phyloP scores from a whole-genome alignment of 257 asterid species.

The Solanum pinnatisectum region DNA sequence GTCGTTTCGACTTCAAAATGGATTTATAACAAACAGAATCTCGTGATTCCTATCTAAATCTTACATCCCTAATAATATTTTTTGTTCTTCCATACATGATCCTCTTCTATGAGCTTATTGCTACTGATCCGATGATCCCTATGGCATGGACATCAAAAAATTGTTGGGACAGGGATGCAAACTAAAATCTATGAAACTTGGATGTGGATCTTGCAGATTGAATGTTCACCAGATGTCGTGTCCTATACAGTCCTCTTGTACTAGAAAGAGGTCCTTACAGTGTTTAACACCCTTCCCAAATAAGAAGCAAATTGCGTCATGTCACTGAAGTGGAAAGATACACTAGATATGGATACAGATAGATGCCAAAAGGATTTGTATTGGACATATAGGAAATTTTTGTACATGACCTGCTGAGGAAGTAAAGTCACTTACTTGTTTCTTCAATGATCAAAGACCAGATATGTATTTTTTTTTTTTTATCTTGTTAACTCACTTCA shows the following conservation, averaged over 20 bases:
- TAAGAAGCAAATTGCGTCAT: background rate
- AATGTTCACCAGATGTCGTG: background rate
- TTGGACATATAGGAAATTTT: background rate
- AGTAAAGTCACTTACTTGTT: background rate
- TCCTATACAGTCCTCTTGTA: background rate
- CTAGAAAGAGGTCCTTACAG: background rate
- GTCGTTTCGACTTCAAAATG: background rate
- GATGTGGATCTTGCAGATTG: background rate
- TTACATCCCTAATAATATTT: background rate
- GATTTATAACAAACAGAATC: background rate
- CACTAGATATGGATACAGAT: background rate
- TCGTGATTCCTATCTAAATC: background rate
- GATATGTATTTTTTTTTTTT: background rate
- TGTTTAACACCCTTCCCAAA: background rate
- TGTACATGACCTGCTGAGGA: background rate
- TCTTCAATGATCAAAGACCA: background rate
- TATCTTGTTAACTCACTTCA: background rate
- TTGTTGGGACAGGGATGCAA: background rate
- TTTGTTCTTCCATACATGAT: background rate
- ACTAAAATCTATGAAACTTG: background rate
- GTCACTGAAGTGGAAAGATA: background rate
- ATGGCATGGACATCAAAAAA: background rate
- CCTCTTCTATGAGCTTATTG: background rate
- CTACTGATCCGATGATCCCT: background rate
- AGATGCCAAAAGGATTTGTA: background rate